Conservation (phyloP, 2,329 filamentous ascomycete genomes). For the Penicillium sp. region DNA sequence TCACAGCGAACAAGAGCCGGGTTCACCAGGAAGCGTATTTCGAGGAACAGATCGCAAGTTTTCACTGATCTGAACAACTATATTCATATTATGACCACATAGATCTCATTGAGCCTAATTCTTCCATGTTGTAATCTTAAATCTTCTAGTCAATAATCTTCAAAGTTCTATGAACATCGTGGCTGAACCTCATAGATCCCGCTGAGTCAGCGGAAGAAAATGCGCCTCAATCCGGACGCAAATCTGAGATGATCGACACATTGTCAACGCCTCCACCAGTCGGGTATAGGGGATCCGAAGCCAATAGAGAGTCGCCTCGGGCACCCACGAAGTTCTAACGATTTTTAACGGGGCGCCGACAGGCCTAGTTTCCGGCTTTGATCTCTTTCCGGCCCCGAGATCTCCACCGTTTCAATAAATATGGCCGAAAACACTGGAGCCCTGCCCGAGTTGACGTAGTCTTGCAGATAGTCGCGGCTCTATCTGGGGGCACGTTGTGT, state of each 20-base stretch:
- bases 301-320: background rate
- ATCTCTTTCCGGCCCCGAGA: constrained; percentile 10
- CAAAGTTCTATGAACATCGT: too few relatives aligned
- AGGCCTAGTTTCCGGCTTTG: background rate
- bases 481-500: background rate
- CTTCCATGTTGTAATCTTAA: too few relatives aligned
- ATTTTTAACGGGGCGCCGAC: background rate
- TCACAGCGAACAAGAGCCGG: too few relatives aligned
- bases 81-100: too few relatives aligned
- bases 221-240: background rate
- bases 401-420: constrained; percentile 8
- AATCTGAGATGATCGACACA: background rate
- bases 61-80: too few relatives aligned
- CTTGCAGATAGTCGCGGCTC: background rate
- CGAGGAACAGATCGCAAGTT: too few relatives aligned
- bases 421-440: constrained; percentile 4
- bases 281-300: background rate
- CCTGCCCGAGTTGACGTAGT: background rate
- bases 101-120: too few relatives aligned
- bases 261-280: background rate
- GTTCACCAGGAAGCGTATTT: too few relatives aligned
- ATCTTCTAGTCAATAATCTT: too few relatives aligned
- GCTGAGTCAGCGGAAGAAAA: background rate
- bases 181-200: background rate
- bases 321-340: background rate